phyloP scores from a whole-genome alignment of 1,284 basidiomycete species.

The Boletellus deceptivus region DNA sequence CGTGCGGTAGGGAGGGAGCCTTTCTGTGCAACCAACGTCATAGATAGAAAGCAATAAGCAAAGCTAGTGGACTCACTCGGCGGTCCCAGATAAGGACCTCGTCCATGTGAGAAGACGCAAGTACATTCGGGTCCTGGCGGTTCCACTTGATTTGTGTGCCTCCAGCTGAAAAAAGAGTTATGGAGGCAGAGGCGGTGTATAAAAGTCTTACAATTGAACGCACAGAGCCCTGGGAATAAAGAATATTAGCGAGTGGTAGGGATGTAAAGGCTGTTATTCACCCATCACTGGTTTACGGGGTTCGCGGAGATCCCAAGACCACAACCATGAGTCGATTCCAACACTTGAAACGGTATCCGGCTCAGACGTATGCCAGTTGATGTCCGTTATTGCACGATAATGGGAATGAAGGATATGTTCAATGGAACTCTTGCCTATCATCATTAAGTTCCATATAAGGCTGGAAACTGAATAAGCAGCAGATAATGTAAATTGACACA shows the following conservation, averaged over 20 bases:
- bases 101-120: constrained; percentile 86
- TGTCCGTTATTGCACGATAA: constrained; percentile 91
- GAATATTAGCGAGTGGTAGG: constrained; percentile 8
- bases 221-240: constrained; percentile 53
- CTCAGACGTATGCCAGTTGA: constrained; percentile 91
- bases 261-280: constrained; percentile 23
- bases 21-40: constrained; percentile 53
- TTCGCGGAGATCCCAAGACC: constrained; percentile 83
- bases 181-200: background rate
- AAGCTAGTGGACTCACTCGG: constrained; percentile 47
- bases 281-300: constrained; percentile 67
- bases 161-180: constrained; percentile 47
- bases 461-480: constrained; percentile 35
- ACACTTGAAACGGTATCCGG: constrained; percentile 76
- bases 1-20: constrained; percentile 79
- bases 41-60: background rate
- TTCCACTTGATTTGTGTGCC: constrained; percentile 98
- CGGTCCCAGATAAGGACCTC: constrained; percentile 87
- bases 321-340: constrained; percentile 80
- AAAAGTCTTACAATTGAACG: constrained; percentile 62
- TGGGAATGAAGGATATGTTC: constrained; percentile 82
- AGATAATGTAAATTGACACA: background rate
- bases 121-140: constrained; percentile 75
- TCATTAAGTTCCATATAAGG: constrained; percentile 90
- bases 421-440: constrained; percentile 72